phyloP scores from a whole-genome alignment of 164 flowering plant genomes.

The Aristolochia contorta region DNA sequence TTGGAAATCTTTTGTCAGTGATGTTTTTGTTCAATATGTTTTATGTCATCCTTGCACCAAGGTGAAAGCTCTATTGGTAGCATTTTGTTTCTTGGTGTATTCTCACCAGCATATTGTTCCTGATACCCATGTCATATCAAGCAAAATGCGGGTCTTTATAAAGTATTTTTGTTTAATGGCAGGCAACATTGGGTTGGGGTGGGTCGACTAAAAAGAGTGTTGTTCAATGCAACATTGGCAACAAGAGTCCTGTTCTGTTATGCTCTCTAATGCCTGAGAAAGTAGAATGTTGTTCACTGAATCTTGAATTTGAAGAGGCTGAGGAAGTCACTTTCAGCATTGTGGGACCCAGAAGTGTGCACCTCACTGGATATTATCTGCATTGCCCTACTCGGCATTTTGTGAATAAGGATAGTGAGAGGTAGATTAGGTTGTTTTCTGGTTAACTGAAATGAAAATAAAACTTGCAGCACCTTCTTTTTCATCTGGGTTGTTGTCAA shows the following conservation, averaged over 20 bases:
- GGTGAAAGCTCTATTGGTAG: no score
- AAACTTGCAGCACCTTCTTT: background rate
- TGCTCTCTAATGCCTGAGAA: constrained; percentile 65
- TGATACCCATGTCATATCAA: no score
- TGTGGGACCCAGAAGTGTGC: constrained; percentile 59
- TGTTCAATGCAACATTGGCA: constrained; percentile 64
- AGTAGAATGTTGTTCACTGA: constrained; percentile 40
- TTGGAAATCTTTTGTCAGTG: background rate
- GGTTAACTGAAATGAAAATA: background rate
- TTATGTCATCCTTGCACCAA: no score
- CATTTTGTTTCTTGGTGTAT: background rate
- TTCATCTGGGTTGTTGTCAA: background rate
- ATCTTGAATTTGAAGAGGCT: constrained; percentile 70
- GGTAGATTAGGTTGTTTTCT: constrained; percentile 25
- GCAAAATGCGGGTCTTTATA: background rate
- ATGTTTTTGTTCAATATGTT: background rate
- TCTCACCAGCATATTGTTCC: background rate
- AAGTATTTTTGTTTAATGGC: constrained; percentile 4
- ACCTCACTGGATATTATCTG: constrained; percentile 66
- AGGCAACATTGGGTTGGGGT: constrained; percentile 81
- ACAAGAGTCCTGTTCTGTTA: constrained; percentile 48
- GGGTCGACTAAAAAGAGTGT: constrained; percentile 28
- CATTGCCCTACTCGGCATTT: constrained; percentile 13
- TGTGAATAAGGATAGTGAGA: constrained; percentile 30
- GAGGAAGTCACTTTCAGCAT: constrained; percentile 63